phyloP scores from a whole-genome alignment of 352 stramenopile species.

The Phytopythium montanum region DNA sequence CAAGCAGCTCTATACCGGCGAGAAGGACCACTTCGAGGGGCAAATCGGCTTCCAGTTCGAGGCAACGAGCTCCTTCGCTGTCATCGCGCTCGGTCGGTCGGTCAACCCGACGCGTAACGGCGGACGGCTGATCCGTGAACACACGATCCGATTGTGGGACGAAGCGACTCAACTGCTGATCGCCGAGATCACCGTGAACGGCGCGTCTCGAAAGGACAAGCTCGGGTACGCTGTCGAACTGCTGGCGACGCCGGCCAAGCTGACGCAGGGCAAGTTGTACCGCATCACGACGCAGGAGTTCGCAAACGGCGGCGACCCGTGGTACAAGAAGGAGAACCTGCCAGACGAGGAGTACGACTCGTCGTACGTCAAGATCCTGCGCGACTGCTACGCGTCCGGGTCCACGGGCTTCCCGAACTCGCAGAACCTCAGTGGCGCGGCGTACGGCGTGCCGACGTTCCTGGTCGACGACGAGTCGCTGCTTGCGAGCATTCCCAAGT shows the following conservation, averaged over 20 bases:
- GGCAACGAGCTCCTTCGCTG: slow-evolving; percentile 72
- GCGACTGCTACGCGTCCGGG: slow-evolving; percentile 82
- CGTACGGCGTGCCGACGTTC: slow-evolving; percentile 85
- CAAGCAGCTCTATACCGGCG: slow-evolving; percentile 82
- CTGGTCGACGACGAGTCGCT: slow-evolving; percentile 75
- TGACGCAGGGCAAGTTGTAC: slow-evolving; percentile 85
- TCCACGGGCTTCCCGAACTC: slow-evolving; percentile 82
- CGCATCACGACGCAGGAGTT: slow-evolving; percentile 85
- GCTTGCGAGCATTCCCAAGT: slow-evolving; percentile 51
- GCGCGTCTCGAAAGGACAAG: slow-evolving; percentile 59
- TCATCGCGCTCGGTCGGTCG: slow-evolving; percentile 77
- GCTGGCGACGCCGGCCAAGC: slow-evolving; percentile 41
- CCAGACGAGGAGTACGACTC: slow-evolving; percentile 85
- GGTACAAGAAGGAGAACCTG: slow-evolving; percentile 89
- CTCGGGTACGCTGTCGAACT: slow-evolving; percentile 77
- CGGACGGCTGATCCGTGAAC: slow-evolving; percentile 60
- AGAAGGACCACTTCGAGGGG: slow-evolving; percentile 89
- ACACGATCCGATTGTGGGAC: slow-evolving; percentile 82
- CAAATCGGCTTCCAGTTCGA: slow-evolving; percentile 90
- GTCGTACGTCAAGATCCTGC: slow-evolving; percentile 85
- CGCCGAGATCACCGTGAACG: slow-evolving; percentile 57
- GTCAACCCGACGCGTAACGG: slow-evolving; percentile 67
- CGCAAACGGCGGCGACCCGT: slow-evolving; percentile 82
- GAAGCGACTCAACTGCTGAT: slow-evolving; percentile 70
- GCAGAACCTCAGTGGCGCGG: slow-evolving; percentile 80